These are phyloP conservation scores for Candida dubliniensis DNA, from an alignment of 1,139 yeast genomes.

Conservation along the genomic window DNA sequence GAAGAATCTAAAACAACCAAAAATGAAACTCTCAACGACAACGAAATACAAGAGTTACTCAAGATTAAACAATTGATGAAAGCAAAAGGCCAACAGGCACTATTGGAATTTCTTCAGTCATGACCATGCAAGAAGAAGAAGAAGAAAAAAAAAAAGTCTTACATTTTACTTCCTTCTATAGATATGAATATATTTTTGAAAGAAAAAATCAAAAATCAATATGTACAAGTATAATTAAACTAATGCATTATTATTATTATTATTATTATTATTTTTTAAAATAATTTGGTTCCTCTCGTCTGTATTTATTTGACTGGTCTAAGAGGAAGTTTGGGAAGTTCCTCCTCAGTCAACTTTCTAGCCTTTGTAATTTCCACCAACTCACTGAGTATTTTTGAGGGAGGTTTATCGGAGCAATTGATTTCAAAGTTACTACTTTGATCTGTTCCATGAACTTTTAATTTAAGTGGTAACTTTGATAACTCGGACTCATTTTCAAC, in stretches of 20 bases:
- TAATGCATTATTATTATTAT: no score
- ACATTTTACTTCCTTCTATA: background rate
- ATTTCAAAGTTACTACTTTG: slow-evolving; percentile 23
- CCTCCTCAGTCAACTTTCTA: slow-evolving; percentile 24
- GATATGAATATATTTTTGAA: background rate
- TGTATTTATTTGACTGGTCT: background rate
- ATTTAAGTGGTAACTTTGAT: slow-evolving; percentile 48
- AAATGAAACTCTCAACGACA: slow-evolving; percentile 5
- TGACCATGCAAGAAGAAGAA: slow-evolving; percentile 2
- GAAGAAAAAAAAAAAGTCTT: background rate
- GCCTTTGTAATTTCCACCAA: slow-evolving; percentile 37
- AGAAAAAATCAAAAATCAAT: no score
- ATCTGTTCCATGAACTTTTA: slow-evolving; percentile 29
- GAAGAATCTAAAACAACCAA: slow-evolving; percentile 20
- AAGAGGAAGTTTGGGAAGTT: slow-evolving; percentile 23
- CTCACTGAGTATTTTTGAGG: slow-evolving; percentile 28
- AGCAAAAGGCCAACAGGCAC: slow-evolving; percentile 66
- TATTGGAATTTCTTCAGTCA: slow-evolving; percentile 55
- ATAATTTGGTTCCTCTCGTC: no score
- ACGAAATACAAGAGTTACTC: slow-evolving; percentile 53
- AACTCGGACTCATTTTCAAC: slow-evolving; percentile 42
- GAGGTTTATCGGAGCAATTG: slow-evolving; percentile 31
- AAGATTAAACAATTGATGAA: slow-evolving; percentile 62
- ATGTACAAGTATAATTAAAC: no score
- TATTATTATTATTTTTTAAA: no score